Evolutionary conservation across 805 yeast genomes (phyloP).

Genomic region (Yamadazyma tumulicola): DNA sequence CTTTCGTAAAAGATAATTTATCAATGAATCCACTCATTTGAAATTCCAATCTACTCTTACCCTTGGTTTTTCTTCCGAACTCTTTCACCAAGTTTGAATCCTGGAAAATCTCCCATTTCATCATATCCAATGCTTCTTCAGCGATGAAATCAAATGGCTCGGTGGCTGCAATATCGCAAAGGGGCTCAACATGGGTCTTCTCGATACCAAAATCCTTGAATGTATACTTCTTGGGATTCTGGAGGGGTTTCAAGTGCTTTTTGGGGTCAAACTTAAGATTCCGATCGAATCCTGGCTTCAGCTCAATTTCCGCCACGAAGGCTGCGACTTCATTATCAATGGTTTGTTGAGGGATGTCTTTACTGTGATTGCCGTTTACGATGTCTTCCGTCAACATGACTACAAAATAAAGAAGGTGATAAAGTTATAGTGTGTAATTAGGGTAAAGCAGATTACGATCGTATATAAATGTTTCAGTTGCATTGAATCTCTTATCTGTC

Average conservation of each 20-base stretch:
- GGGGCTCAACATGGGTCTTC: constrained; percentile 27
- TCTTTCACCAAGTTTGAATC: constrained; percentile 15
- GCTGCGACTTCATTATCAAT: constrained; percentile 6
- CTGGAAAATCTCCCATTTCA: constrained; percentile 22
- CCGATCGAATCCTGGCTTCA: constrained; percentile 11
- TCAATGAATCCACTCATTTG: constrained; percentile 22
- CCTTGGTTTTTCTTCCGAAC: constrained; percentile 17
- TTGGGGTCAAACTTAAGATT: constrained; percentile 11
- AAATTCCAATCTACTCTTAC: constrained; percentile 25
- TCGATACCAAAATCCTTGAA: constrained; percentile 32
- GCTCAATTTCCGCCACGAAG: constrained; percentile 1
- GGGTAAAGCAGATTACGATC: too few species aligned
- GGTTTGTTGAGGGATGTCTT: constrained; percentile 5
- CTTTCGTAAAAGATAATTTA: constrained; percentile 19
- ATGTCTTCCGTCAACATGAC: constrained; percentile 7
- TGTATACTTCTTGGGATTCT: constrained; percentile 29
- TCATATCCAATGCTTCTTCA: constrained; percentile 23
- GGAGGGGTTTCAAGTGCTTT: constrained; percentile 17
- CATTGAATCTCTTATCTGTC: too few species aligned
- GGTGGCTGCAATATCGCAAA: constrained; percentile 28
- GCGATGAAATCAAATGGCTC: constrained; percentile 26
- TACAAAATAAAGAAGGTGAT: too few species aligned
- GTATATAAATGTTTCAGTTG: too few species aligned
- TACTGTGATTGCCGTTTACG: constrained; percentile 7
- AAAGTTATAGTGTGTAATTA: too few species aligned